These are phyloP conservation scores for Asterophora lycoperdoides DNA, from an alignment of 768 basidiomycete species.

Conservation along the genomic window DNA sequence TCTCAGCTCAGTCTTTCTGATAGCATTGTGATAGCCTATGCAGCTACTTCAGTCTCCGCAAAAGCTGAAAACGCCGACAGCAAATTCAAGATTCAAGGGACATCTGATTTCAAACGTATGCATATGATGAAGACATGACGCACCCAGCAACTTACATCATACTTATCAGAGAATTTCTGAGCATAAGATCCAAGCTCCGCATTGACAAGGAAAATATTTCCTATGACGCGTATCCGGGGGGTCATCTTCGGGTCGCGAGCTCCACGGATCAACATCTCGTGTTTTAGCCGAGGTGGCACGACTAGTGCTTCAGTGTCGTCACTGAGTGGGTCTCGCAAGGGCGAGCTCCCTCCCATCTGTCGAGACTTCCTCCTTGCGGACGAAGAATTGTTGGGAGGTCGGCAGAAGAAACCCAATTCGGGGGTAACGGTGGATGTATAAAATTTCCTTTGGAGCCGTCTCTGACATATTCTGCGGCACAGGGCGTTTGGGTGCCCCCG, in stretches of 20 bases:
- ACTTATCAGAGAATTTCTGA: not conserved
- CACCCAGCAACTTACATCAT: constrained; percentile 3
- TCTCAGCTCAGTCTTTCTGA: constrained; percentile 4
- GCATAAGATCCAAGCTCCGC: constrained; percentile 3
- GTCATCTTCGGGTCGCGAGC: not conserved
- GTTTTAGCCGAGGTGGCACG: constrained; percentile 3
- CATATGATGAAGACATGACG: constrained; percentile 8
- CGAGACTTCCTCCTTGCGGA: not conserved
- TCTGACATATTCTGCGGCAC: constrained; percentile 8
- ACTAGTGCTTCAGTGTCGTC: too few relatives aligned
- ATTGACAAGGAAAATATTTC: constrained; percentile 8
- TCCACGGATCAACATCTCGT: constrained; percentile 8
- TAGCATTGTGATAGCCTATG: constrained; percentile 3
- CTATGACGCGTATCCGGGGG: constrained; percentile 8
- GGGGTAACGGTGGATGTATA: not conserved
- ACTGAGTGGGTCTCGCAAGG: not conserved
- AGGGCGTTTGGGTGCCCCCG: constrained; percentile 8
- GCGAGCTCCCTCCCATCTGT: constrained; percentile 1
- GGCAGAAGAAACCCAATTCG: constrained; percentile 3
- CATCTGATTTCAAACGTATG: constrained; percentile 1
- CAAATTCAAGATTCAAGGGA: not conserved
- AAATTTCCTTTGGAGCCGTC: constrained; percentile 5
- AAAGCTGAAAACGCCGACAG: not conserved
- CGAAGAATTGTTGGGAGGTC: constrained; percentile 6
- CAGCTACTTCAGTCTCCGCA: too few relatives aligned